Percentiles rank a stretch among this genome's conserved stretches.
These are phyloP conservation scores for Trametes cubensis DNA, from an alignment of 768 basidiomycete genomes.

Conservation along the genomic window DNA sequence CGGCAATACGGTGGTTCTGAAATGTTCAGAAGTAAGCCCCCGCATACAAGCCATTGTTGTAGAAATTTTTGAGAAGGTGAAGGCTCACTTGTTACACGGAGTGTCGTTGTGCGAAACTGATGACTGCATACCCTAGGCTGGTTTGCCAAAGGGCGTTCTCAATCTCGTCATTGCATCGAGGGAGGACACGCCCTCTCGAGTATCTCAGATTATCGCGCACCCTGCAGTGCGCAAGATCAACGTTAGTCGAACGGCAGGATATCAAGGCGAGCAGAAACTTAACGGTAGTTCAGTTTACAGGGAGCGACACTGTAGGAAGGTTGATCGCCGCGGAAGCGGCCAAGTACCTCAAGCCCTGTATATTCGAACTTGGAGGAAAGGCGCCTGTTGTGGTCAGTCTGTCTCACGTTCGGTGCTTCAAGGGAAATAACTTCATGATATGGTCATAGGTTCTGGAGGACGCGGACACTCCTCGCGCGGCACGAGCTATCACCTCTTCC, in stretches of 20 bases:
- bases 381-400: slow-evolving; percentile 51
- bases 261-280: no score
- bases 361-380: slow-evolving; percentile 60
- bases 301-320: slow-evolving; percentile 55
- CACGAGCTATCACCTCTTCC: slow-evolving; percentile 49
- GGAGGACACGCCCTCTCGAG: slow-evolving; percentile 46
- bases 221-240: slow-evolving; percentile 56
- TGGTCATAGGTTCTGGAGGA: slow-evolving; percentile 48
- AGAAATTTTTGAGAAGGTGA: slow-evolving; percentile 50
- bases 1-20: slow-evolving; percentile 59
- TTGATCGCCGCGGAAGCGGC: slow-evolving; percentile 58
- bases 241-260: slow-evolving; percentile 33
- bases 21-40: slow-evolving; percentile 54
- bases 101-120: neutral
- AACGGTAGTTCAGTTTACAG: slow-evolving; percentile 48
- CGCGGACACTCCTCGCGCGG: slow-evolving; percentile 56
- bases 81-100: neutral
- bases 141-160: slow-evolving; percentile 60
- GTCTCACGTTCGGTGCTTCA: no score
- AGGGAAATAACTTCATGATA: no score
- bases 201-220: slow-evolving; percentile 57
- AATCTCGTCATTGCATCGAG: slow-evolving; percentile 55
- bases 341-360: slow-evolving; percentile 56
- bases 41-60: slow-evolving; percentile 48
- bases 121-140: slow-evolving; percentile 45